Evolutionary conservation across 306 rosid genomes (phyloP), one percentile per base, ranked within the genome.

Genomic region (Boehmeria nivea): DNA sequence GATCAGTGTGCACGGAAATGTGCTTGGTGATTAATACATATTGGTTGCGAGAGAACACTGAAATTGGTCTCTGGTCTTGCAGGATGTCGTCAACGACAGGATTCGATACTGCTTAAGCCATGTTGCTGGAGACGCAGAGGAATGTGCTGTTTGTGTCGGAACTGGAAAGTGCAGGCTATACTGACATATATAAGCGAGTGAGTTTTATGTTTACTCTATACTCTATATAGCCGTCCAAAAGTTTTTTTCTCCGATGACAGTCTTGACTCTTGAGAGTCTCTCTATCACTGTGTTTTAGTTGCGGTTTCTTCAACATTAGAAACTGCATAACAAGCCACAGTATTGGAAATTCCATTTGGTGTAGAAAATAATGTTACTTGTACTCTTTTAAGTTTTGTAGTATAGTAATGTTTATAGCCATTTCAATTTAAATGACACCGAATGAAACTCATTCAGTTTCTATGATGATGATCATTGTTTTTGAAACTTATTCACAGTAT

Each of bases 71-170:
- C 33, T 53, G 72, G 71, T 53, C 59, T 24, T 50, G 74, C 89
- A 91, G 99, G 84, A 85, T 84, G 96, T 82, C 57, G 73, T 85
- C 72, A 74, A 75, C 59, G 96, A 85, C 40, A 81, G 96, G 79
- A 91, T 91, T 60, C 75, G 63, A 17, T 73, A 84, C 66, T 91
- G 96, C 71, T 67, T 87, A 55, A 81, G 75, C 73, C 96, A 78
- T 64, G 84, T 78, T 51, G 77, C 77, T 37, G 95, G 96, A 65
- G 96, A 75, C 31, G 89, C 76, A 53, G 79, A 72, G 0, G 96
- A 84, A 76, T 91, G 94, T 60, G 76, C 72, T 37, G 82, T 76
- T 60, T 91, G 99, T 75, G 84, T 82, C 6, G 96, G 99, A 33
- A 87, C 96, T 36, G 77, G 82, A 53, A 86, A 81, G 71, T 89